Base-by-base conservation (phyloP, 306 rosid species). In the Senna siamea region DNA sequence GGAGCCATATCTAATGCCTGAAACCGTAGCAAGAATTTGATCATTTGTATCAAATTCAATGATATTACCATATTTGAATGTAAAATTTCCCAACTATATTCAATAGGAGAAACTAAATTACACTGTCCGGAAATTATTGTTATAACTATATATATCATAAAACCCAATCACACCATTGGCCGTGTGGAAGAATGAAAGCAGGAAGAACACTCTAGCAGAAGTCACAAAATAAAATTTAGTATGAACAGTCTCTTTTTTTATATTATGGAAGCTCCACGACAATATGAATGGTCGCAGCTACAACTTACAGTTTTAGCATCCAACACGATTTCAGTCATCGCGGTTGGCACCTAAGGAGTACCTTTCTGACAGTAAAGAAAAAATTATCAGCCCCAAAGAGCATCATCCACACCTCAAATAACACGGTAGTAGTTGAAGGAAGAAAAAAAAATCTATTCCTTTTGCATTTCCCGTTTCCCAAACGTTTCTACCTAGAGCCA, bases 1-100 rank as follows among this genome's bases (percentile, higher is more conserved):
- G 97, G 94, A 85, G 83, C 52, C 69, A 63, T 94, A 6, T 34
- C 88, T 79, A 78, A 85, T 67, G 37, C 68, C 85, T 72, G 76
- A 34, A 80, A 85, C 17, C 53, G 32, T 18, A 53, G 6, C 59
- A 62, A 41, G 1, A 22, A 69, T 34, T 37, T 34, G 15, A 48
- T 5, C 0, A 10, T 51, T 59, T 18, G 28, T 6, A 56, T 0
- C 34, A 9, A 5, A 35, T 43, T 12, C 35, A 9, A 44, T 14
- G 35, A 17, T 30, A 58, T 22, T 38, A 37, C 43, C 13, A 47
- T 28, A 67, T 67, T 17, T 35, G 14, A 34, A 54, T 58, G 55
- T 19, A 47, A 28, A 64, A 22, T n/a, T 4, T 40, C 12, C 37
- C 50, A 55, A 52, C 4, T 57, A 66, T 46, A 41, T 23, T 34